These are phyloP conservation scores for Diatrype stigma DNA, from an alignment of 2,329 filamentous ascomycete genomes.

Conservation along the genomic window DNA sequence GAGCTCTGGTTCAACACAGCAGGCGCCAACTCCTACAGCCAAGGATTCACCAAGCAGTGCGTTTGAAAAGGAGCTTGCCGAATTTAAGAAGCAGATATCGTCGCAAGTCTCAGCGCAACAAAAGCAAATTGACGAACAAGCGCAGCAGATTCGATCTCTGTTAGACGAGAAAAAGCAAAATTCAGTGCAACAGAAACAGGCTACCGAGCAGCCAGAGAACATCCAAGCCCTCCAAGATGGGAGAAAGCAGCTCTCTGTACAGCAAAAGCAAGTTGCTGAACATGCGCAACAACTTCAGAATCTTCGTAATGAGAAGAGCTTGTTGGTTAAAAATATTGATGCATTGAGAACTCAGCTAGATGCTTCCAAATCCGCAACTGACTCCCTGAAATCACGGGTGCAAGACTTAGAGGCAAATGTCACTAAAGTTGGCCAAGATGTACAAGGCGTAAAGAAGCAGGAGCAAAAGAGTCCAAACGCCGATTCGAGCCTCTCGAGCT, in stretches of 20 bases:
- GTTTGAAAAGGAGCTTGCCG: constrained; percentile 18
- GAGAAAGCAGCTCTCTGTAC: background rate
- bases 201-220: background rate
- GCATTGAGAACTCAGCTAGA: background rate
- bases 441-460: background rate
- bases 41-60: constrained; percentile 10
- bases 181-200: too few species aligned
- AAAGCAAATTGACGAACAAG: constrained; percentile 10
- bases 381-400: background rate
- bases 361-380: background rate
- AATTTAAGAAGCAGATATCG: constrained; percentile 10
- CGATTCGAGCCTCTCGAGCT: background rate
- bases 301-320: background rate
- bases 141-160: background rate
- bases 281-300: constrained; percentile 2
- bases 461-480: background rate
- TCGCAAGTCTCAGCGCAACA: constrained; percentile 11
- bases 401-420: background rate
- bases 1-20: constrained; percentile 3
- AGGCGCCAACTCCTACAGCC: background rate
- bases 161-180: too few species aligned
- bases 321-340: background rate
- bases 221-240: background rate
- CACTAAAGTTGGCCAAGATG: background rate
- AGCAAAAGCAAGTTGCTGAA: background rate